These are phyloP conservation scores for Porogramme epimiltina DNA, from an alignment of 1,284 basidiomycete species.

Conservation along the genomic window DNA sequence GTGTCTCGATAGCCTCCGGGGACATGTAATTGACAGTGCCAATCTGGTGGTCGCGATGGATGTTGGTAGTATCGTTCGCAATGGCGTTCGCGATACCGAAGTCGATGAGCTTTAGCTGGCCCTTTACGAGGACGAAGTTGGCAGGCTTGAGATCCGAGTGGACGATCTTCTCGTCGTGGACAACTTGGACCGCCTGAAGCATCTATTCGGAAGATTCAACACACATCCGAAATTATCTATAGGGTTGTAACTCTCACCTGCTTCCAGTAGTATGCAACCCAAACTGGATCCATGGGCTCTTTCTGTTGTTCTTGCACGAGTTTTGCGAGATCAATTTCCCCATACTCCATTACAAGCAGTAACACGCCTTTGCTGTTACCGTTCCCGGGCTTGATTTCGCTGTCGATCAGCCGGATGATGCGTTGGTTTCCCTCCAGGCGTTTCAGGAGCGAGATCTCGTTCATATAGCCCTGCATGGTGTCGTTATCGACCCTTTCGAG, in stretches of 20 bases:
- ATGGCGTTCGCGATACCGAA: conserved; percentile 98
- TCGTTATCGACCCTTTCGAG: conserved; percentile 86
- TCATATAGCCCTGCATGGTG: conserved; percentile 90
- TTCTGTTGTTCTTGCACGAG: conserved; percentile 82
- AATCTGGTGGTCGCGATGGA: conserved; percentile 93
- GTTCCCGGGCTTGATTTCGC: conserved; percentile 71
- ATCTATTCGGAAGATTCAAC: conserved; percentile 55
- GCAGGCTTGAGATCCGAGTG: conserved; percentile 97
- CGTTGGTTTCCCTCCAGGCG: conserved; percentile 86
- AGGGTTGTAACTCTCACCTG: conserved; percentile 57
- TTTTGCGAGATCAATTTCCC: conserved; percentile 86
- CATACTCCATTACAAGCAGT: conserved; percentile 92
- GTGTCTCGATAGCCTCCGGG: conserved; percentile 87
- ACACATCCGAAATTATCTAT: neutral
- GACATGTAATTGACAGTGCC: conserved; percentile 97
- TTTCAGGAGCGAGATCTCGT: conserved; percentile 89
- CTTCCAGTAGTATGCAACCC: conserved; percentile 94
- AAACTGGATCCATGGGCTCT: conserved; percentile 86
- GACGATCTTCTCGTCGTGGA: conserved; percentile 95
- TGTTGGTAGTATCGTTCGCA: conserved; percentile 96
- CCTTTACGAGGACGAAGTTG: conserved; percentile 93
- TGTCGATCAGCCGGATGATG: conserved; percentile 88
- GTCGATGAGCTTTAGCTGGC: conserved; percentile 92
- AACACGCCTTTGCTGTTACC: conserved; percentile 68
- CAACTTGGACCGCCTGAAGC: conserved; percentile 93